Conservation (phyloP, 2,329 filamentous ascomycete genomes). For the Xylaria sp. region DNA sequence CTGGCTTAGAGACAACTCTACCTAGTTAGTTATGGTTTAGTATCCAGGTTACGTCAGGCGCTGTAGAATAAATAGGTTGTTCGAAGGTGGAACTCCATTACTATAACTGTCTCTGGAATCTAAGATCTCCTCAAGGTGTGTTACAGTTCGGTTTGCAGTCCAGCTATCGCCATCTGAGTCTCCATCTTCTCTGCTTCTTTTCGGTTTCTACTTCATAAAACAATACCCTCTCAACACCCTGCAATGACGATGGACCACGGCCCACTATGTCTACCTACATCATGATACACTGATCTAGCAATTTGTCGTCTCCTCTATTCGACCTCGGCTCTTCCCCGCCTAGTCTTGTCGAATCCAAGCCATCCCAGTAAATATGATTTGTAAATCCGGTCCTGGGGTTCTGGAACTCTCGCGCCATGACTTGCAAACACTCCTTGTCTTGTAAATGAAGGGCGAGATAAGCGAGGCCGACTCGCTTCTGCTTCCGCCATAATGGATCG, state of each 20-base stretch:
- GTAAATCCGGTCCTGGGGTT: constrained; percentile 44
- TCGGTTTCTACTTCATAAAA: too few species aligned
- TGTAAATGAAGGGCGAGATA: constrained; percentile 41
- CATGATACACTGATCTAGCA: constrained; percentile 18
- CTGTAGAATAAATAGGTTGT: too few species aligned
- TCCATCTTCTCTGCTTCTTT: too few species aligned
- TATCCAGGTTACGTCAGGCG: too few species aligned
- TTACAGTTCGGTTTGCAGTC: background rate
- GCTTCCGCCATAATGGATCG: constrained; percentile 21
- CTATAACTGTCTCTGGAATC: background rate
- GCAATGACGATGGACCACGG: background rate
- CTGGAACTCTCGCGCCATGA: constrained; percentile 49
- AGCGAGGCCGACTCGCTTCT: constrained; percentile 45
- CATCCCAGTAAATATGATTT: constrained; percentile 52
- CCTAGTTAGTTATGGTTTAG: background rate
- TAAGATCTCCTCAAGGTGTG: background rate
- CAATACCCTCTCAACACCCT: background rate
- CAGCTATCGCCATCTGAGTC: too few species aligned
- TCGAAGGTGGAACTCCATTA: background rate
- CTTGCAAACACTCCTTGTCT: constrained; percentile 49
- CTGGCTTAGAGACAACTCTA: background rate
- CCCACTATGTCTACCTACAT: constrained; percentile 18
- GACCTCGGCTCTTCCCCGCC: background rate
- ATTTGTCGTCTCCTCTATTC: constrained; percentile 4
- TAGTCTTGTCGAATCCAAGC: constrained; percentile 36